phyloP scores from a whole-genome alignment of 371 early-diverging fungal species.

The Phascolomyces articulosus region DNA sequence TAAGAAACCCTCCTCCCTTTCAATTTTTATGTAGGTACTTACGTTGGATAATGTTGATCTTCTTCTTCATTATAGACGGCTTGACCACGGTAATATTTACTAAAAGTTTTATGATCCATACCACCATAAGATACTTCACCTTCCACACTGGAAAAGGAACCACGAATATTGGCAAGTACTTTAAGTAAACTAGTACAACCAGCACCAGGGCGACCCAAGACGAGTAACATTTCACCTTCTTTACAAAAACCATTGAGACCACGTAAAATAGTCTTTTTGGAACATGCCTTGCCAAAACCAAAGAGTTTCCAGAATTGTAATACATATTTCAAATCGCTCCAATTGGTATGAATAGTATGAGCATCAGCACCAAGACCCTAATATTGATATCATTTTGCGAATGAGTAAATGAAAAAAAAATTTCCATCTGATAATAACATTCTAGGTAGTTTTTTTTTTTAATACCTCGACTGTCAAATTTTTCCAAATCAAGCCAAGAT shows the following conservation, averaged over 20 bases:
- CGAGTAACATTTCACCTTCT: conserved; percentile 74
- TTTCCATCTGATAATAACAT: too few species aligned
- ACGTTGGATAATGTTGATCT: conserved; percentile 72
- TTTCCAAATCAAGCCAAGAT: conserved; percentile 40
- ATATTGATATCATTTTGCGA: too few species aligned
- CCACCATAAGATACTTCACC: conserved; percentile 68
- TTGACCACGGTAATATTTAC: conserved; percentile 57
- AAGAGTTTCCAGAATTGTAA: conserved; percentile 32
- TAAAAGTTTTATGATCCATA: conserved; percentile 54
- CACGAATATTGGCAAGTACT: conserved; percentile 65
- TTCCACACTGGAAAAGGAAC: conserved; percentile 52
- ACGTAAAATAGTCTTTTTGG: conserved; percentile 46
- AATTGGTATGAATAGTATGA: conserved; percentile 33
- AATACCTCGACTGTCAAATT: conserved; percentile 38
- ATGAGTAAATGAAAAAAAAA: too few species aligned
- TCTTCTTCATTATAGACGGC: conserved; percentile 73
- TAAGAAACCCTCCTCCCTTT: too few species aligned
- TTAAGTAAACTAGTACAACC: conserved; percentile 74
- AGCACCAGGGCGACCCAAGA: conserved; percentile 73
- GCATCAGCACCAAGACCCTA: conserved; percentile 45
- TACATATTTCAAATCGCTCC: conserved; percentile 8
- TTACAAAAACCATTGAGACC: conserved; percentile 61
- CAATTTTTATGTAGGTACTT: too few species aligned
- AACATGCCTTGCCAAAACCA: conserved; percentile 17
- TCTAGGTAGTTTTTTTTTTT: too few species aligned